A percentile compares a stretch with the other conserved stretches of the same genome.
These are phyloP conservation scores for Apiospora arundinis DNA, from an alignment of 2,329 filamentous ascomycete species.

Conservation along the genomic window DNA sequence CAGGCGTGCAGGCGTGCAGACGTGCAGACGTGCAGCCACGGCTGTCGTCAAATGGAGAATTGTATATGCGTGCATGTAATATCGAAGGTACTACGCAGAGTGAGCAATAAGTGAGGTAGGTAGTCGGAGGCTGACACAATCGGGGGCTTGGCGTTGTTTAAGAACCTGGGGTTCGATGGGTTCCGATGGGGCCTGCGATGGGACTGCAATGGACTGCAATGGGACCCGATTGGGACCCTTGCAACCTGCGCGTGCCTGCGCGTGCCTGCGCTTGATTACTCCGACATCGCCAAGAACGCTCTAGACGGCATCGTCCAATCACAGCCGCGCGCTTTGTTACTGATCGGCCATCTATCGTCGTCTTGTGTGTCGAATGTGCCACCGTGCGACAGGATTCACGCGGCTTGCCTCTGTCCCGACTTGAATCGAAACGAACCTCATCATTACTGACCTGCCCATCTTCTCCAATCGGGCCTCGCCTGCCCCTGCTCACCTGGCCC, in stretches of 20 bases:
- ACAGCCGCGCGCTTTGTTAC: background rate
- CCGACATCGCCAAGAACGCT: conserved; percentile 4
- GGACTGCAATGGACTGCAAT: no score
- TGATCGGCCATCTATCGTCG: background rate
- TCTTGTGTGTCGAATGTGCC: conserved; percentile 2
- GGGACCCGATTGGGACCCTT: no score
- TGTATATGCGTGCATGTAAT: no score
- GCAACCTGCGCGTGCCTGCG: no score
- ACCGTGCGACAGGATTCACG: conserved; percentile 21
- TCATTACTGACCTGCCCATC: no score
- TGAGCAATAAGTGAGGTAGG: no score
- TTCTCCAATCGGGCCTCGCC: background rate
- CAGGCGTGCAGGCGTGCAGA: no score
- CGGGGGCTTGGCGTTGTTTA: conserved; percentile 1
- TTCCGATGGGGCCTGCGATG: background rate
- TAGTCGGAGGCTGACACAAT: conserved; percentile 13
- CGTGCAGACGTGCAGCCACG: background rate
- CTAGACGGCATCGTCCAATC: background rate
- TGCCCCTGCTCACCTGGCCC: no score
- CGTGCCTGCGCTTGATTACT: background rate
- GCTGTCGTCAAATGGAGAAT: no score
- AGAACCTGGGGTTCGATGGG: conserved; percentile 2
- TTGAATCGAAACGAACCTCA: conserved; percentile 16
- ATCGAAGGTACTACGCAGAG: no score
- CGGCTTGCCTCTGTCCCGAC: conserved; percentile 19